These are phyloP conservation scores for Epichloe hybrida DNA, from an alignment of 2,329 filamentous ascomycete genomes.

Conservation along the genomic window DNA sequence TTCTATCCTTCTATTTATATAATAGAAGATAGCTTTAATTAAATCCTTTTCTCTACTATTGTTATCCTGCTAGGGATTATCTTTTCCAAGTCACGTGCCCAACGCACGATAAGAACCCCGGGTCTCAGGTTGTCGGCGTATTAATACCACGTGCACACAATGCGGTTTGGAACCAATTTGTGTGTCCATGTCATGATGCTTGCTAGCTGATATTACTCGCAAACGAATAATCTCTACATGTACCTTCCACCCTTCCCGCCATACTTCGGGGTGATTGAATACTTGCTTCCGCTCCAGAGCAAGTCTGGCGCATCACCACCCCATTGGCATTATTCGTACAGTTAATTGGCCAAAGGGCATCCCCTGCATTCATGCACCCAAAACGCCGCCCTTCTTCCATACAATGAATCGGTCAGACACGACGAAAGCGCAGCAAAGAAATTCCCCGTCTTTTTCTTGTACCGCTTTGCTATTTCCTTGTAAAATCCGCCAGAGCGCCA, in stretches of 20 bases:
- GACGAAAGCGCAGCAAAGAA: background rate
- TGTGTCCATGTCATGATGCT: background rate
- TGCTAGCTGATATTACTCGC: background rate
- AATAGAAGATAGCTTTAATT: too few relatives aligned
- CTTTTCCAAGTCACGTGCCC: too few relatives aligned
- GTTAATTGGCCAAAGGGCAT: constrained; percentile 14
- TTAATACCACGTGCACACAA: too few relatives aligned
- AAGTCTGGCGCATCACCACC: background rate
- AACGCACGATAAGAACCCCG: background rate
- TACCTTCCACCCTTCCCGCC: too few relatives aligned
- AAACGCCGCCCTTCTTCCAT: constrained; percentile 11
- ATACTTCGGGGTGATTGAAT: too few relatives aligned
- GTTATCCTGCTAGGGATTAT: too few relatives aligned
- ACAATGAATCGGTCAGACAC: background rate
- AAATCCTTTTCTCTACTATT: too few relatives aligned
- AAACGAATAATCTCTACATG: background rate
- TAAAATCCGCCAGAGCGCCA: background rate
- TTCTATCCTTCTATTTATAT: too few relatives aligned
- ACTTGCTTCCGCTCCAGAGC: too few relatives aligned
- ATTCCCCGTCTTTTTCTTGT: background rate
- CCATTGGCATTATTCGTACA: constrained; percentile 9
- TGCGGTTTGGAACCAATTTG: too few relatives aligned
- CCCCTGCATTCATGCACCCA: constrained; percentile 11
- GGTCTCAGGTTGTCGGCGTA: background rate
- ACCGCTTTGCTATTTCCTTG: background rate